phyloP scores from a whole-genome alignment of 2,329 filamentous ascomycete genomes.

The Aspergillus viridinutans region DNA sequence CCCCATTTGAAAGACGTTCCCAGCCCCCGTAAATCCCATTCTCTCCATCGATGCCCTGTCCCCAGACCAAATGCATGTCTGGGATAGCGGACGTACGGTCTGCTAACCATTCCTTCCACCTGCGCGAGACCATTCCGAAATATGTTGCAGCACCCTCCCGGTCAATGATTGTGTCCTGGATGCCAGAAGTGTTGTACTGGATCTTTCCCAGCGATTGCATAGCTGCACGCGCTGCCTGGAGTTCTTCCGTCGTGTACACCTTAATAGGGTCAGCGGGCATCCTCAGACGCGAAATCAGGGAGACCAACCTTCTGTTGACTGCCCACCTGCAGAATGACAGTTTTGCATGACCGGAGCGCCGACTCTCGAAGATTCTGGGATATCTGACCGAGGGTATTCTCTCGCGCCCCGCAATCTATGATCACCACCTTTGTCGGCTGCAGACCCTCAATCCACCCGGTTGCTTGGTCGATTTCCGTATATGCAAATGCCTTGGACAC shows the following conservation, averaged over 20 bases:
- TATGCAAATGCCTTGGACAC: constrained; percentile 1
- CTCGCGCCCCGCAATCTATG: constrained; percentile 7
- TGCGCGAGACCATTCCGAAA: neutral
- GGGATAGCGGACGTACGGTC: neutral
- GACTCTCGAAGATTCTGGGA: neutral
- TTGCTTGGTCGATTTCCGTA: neutral
- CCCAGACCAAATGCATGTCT: constrained; percentile 4
- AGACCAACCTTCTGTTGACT: constrained; percentile 3
- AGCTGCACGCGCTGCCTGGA: neutral
- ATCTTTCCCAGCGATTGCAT: constrained; percentile 5
- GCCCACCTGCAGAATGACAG: constrained; percentile 1
- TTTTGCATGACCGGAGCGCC: neutral
- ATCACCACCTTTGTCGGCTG: constrained; percentile 7
- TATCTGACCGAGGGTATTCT: neutral
- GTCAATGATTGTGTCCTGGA: constrained; percentile 4
- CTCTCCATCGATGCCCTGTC: constrained; percentile 3
- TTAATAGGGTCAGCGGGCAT: neutral
- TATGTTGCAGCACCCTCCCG: neutral
- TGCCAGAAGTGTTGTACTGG: constrained; percentile 8
- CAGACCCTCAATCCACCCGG: constrained; percentile 3
- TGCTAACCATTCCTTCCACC: constrained; percentile 10
- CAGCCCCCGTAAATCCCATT: constrained; percentile 6
- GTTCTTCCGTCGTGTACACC: constrained; percentile 7
- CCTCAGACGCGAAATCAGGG: neutral
- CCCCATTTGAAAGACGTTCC: constrained; percentile 1